Evolutionary conservation across 768 basidiomycete genomes (phyloP).

Genomic region (Polyporus arcularius): DNA sequence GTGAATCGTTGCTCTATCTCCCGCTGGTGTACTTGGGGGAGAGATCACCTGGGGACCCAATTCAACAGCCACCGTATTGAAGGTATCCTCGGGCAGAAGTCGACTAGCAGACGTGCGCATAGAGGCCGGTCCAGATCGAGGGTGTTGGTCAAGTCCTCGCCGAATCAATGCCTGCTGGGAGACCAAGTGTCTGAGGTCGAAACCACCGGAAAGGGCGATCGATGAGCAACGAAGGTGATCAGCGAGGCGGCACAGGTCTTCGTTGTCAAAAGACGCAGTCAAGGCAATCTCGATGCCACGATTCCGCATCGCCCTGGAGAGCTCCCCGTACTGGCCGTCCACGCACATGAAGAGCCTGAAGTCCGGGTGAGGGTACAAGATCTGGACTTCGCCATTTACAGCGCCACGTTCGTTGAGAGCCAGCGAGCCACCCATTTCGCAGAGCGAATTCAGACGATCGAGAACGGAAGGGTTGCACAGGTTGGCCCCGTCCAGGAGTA

Average conservation of each 20-base stretch:
- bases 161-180: conserved; percentile 5
- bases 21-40: background rate
- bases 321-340: conserved; percentile 88
- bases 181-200: background rate
- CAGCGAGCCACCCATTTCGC: conserved; percentile 81
- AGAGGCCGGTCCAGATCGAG: background rate
- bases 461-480: conserved; percentile 94
- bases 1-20: conserved; percentile 1
- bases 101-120: background rate
- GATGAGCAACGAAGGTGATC: conserved; percentile 53
- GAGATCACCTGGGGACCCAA: conserved; percentile 1
- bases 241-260: conserved; percentile 49
- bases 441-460: conserved; percentile 94
- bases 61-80: conserved; percentile 3
- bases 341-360: conserved; percentile 95
- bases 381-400: conserved; percentile 71
- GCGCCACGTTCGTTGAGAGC: conserved; percentile 90
- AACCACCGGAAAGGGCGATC: background rate
- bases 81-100: conserved; percentile 11
- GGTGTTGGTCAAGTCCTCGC: conserved; percentile 7
- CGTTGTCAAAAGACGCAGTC: conserved; percentile 31
- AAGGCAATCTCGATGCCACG: conserved; percentile 86
- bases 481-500: conserved; percentile 91
- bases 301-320: conserved; percentile 98
- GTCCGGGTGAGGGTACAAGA: conserved; percentile 78